Evolutionary conservation across 2,329 filamentous ascomycete genomes (phyloP).

Genomic region (Fusarium coicis): DNA sequence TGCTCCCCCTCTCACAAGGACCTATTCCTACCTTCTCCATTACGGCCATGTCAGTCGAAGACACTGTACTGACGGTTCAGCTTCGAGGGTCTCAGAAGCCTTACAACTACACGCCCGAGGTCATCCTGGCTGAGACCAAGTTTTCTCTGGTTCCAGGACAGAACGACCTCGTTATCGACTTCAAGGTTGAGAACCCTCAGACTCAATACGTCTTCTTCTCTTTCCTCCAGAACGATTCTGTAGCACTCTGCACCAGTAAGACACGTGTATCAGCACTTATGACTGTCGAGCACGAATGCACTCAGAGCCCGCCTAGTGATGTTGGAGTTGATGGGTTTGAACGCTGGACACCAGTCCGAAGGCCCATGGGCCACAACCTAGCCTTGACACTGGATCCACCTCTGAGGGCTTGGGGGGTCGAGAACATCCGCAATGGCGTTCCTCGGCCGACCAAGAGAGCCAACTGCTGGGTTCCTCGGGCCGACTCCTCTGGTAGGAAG

Average conservation of each 20-base stretch:
- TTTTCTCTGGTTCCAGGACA: neutral
- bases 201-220: conserved; percentile 17
- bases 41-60: conserved; percentile 1
- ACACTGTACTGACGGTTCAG: neutral
- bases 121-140: neutral
- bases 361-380: conserved; percentile 5
- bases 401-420: neutral
- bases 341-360: conserved; percentile 11
- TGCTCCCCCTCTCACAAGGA: neutral
- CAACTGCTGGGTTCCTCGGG: conserved; percentile 5
- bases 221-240: conserved; percentile 7
- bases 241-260: conserved; percentile 7
- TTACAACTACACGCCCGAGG: conserved; percentile 13
- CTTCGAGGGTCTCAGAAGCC: neutral
- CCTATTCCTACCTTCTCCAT: conserved; percentile 1
- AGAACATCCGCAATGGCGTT: conserved; percentile 3
- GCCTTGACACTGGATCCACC: neutral
- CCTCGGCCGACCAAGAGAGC: conserved; percentile 5
- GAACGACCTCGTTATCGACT: conserved; percentile 5
- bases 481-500: neutral
- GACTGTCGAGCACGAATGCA: conserved; percentile 17
- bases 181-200: conserved; percentile 2
- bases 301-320: neutral
- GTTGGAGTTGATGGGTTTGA: conserved; percentile 14
- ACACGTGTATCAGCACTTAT: conserved; percentile 12